A percentile compares a stretch with the other conserved stretches of the same genome.
phyloP scores from a whole-genome alignment of 768 basidiomycete species.

The Suillus decipiens region DNA sequence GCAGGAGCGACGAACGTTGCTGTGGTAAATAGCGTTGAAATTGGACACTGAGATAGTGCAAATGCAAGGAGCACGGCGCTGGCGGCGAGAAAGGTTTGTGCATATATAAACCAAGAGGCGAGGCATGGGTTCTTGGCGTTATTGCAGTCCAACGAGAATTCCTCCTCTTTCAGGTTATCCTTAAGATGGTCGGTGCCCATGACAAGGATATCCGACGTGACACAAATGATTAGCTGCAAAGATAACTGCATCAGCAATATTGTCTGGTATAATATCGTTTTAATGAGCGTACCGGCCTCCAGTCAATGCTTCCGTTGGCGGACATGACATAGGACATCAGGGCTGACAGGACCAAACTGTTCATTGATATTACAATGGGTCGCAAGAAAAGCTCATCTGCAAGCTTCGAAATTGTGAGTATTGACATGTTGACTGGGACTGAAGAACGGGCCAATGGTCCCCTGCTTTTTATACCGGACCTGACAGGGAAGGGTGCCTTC shows the following conservation, averaged over 20 bases:
- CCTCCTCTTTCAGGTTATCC: neutral
- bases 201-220: neutral
- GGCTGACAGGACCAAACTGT: neutral
- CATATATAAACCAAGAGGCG: neutral
- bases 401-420: neutral
- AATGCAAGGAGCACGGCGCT: no score
- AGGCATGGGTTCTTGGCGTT: neutral
- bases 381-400: neutral
- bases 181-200: neutral
- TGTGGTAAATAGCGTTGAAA: no score
- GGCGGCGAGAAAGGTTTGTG: no score
- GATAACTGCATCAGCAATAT: neutral
- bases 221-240: neutral
- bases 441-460: no score
- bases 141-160: neutral
- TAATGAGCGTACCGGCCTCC: neutral
- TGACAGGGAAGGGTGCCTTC: no score
- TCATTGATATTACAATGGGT: neutral
- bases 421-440: neutral
- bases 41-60: no score
- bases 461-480: no score
- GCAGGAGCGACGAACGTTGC: neutral
- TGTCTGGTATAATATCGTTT: neutral
- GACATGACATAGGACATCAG: neutral
- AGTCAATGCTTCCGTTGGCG: neutral